Evolutionary conservation across 768 basidiomycete species (phyloP), one percentile per base, ranked within the genome.

Genomic region (Mycena kentingensis): DNA sequence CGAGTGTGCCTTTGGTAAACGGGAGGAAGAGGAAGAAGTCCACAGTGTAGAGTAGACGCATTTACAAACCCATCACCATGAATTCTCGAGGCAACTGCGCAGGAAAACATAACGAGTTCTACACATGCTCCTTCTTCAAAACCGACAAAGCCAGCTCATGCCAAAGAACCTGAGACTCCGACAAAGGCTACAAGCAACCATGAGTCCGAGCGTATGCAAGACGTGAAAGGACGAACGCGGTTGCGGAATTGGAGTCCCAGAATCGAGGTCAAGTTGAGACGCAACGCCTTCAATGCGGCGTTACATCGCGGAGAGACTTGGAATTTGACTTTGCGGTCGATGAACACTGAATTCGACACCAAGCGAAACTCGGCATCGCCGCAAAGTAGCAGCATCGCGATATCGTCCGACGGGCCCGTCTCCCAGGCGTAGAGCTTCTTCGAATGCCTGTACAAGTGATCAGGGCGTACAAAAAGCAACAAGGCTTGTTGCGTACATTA

Each of bases 361-460:
- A 88, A 74, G 95, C 98, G 94, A 74, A 90, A 87, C 51, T 98
- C 96, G 21, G 80, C 75, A 55, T 98, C 96, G 8, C 96, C 96
- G 53, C 94, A 98, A 1, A 98, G 72, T 16, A 98, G 73, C 24
- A 92, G 64, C 46, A 98, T 67, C 4, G 91, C 82, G 24, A 90
- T 68, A 60, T 96, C 91, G 57, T 97, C 90, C 7, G 90, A 82
- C 5, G 93, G 90, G 5, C 91, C 85, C 0, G 88, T 93, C 69
- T 98, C 96, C 93, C 93, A 97, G 16, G 81, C 90, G 69, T 92
- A 96, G 24, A 95, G 70, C 66, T 84, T 93, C 71, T 93, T 97
- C 6, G 94, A 95, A 65, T 93, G 93, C 92, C 93, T 93, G 27
- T 18, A 49, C 44, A 54, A 54, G 55, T n/a, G 49, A 53, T 61